Base-by-base conservation (phyloP, 1,284 basidiomycete genomes). In the Malassezia equina region DNA sequence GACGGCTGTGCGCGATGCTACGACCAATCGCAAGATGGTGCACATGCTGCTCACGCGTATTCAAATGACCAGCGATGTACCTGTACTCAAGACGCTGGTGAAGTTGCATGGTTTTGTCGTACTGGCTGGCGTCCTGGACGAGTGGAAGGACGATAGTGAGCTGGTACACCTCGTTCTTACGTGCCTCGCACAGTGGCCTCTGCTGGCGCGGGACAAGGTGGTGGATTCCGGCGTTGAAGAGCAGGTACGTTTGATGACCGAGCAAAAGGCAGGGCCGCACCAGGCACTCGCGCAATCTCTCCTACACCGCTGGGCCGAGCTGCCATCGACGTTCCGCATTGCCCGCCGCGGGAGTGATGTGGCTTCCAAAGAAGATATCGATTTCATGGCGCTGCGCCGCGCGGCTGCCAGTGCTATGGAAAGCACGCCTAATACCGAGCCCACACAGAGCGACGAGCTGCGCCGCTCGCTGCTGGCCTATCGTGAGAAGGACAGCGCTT, bases 71-170 rank as follows among this genome's bases (percentile, higher is more conserved):
- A 83, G 85, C 33, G 89, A 94, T 55, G 80, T 82, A 40, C 79
- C 81, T 0, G 83, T 89, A 17, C 80, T 91, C 32, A 82, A 88
- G 41, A 83, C 89, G 70, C 79, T 96, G 50, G 88, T 95, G 82
- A 86, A 90, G 27, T 78, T 96, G 69, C 89, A 94, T 75, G 91
- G 90, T 1, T 90, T 94, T 73, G 88, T 86, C 75, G 78, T 93
- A 21, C 90, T 96, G 88, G 85, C 82, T 44, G 89, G 86, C 70
- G 80, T 96, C 41, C 77, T 96, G 28, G 82, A 86, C 45, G 90
- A 96, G 67, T 80, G 90, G 69, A 74, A 76, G 13, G 79, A 82
- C 27, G 88, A 96, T 64, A 63, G 78, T 23, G 86, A 90, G 34
- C 79, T 95, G 28, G 78, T 85, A 29, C 75, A 80, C 8, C 76